phyloP scores from a whole-genome alignment of 2,329 filamentous ascomycete species.

The Penicillium sp. region DNA sequence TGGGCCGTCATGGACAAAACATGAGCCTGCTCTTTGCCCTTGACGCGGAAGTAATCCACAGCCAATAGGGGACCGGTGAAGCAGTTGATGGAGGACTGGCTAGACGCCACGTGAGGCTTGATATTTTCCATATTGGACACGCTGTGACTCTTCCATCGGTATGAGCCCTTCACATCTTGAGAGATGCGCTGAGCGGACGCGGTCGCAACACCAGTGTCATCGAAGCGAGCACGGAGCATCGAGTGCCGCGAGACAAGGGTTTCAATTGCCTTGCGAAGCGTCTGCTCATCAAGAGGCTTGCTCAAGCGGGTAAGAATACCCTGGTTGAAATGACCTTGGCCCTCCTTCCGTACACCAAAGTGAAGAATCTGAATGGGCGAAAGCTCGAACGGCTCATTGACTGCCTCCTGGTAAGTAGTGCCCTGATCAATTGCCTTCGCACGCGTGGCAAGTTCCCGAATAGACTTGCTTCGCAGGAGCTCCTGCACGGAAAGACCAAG shows the following conservation, averaged over 20 bases:
- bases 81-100: conserved; percentile 35
- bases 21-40: conserved; percentile 29
- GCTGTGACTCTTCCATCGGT: conserved; percentile 25
- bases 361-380: conserved; percentile 42
- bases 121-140: conserved; percentile 19
- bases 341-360: conserved; percentile 34
- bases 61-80: conserved; percentile 42
- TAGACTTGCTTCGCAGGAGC: conserved; percentile 49
- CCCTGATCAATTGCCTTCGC: conserved; percentile 32
- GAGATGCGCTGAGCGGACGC: conserved; percentile 32
- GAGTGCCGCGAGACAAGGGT: conserved; percentile 35
- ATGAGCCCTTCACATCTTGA: conserved; percentile 29
- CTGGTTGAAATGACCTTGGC: conserved; percentile 40
- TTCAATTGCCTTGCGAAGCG: conserved; percentile 31
- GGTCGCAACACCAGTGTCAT: conserved; percentile 14
- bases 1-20: conserved; percentile 38
- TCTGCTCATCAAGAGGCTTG: conserved; percentile 21
- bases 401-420: conserved; percentile 34
- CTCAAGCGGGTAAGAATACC: conserved; percentile 36
- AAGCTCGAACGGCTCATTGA: conserved; percentile 33
- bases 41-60: conserved; percentile 42
- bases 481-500: conserved; percentile 50
- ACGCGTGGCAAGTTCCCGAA: conserved; percentile 36
- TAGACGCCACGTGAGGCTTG: conserved; percentile 27
- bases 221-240: conserved; percentile 39